These are phyloP conservation scores for Entomortierella beljakovae DNA, from an alignment of 192 early-diverging fungal species.

Conservation along the genomic window DNA sequence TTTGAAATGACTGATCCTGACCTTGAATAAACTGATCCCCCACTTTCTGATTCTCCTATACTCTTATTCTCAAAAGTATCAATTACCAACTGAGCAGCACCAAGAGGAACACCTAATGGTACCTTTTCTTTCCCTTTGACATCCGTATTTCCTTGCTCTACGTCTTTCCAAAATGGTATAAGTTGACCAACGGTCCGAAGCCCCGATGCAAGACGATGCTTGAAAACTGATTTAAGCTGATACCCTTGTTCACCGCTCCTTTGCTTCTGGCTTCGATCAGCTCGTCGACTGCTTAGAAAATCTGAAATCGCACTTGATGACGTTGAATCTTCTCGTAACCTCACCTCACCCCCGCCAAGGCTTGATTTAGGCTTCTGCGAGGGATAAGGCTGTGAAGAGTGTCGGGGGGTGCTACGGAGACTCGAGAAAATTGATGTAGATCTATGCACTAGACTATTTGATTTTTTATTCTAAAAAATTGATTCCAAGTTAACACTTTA, in stretches of 20 bases:
- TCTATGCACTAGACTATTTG: not conserved
- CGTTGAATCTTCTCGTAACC: not conserved
- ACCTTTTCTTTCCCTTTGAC: slow-evolving; percentile 34
- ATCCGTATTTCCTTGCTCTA: slow-evolving; percentile 26
- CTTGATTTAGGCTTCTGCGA: not conserved
- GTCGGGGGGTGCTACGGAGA: slow-evolving; percentile 4
- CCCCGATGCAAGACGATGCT: slow-evolving; percentile 24
- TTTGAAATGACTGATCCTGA: slow-evolving; percentile 14
- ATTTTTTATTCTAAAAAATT: not conserved
- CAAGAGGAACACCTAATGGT: slow-evolving; percentile 19
- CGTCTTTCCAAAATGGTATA: slow-evolving; percentile 43
- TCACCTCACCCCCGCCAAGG: not conserved
- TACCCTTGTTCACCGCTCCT: slow-evolving; percentile 11
- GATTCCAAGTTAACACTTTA: not conserved
- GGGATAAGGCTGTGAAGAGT: slow-evolving; percentile 16
- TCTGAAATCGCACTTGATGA: slow-evolving; percentile 13
- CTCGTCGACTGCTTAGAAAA: slow-evolving; percentile 16
- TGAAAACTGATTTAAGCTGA: slow-evolving; percentile 47
- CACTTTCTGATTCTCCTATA: not conserved
- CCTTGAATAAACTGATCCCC: slow-evolving; percentile 2
- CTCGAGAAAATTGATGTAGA: not conserved
- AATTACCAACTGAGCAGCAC: slow-evolving; percentile 19
- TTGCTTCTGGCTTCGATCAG: slow-evolving; percentile 11
- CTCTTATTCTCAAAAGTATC: slow-evolving; percentile 26
- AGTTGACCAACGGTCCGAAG: slow-evolving; percentile 33